Base-by-base conservation (phyloP, 306 rosid genomes). In the Benincasa hispida region DNA sequence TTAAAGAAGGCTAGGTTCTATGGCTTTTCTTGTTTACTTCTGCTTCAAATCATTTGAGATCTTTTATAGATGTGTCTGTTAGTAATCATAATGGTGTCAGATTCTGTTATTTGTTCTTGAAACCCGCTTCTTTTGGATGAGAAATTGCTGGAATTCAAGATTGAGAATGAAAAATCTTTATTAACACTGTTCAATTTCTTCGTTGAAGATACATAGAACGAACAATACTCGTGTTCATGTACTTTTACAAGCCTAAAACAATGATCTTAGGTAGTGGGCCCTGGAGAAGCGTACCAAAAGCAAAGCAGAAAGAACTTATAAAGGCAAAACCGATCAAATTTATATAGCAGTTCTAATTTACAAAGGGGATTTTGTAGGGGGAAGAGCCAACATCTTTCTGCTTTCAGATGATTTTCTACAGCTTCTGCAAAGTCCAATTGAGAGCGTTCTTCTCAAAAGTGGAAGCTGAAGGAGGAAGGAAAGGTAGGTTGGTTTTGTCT, bases 401-500 rank as follows among this genome's bases (percentile, higher is more conserved):
- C 27, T 70, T 24, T 87, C 91, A 24, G 67, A 66, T 83, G 37
- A 76, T 84, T 77, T 48, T n/a, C 74, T 75, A 87, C 87, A 83
- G 85, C 83, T 86, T 83, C 91, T 84, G 92, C 85, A 78, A 76
- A 60, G 80, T 78, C 37, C 53, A 62, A 76, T 50, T 28, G 65
- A 10, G 54, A 67, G n/a, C 14, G 19, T 12, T 7, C 32, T 41
- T 67, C 6, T 67, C 41, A 70, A 25, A 70, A 47, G 56, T 22
- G 75, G 14, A 70, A 70, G 75, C 57, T 47, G 57, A 70, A 25
- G 6, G 75, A 25, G 6, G 75, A 13, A 41, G 30, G 72, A 18
- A 50, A 5, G 55, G 55, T 15, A 5, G 6, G 18, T 1, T 50
- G 55, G 21, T 5, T 3, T 50, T 50, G 55, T 50, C 21, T 50